Evolutionary conservation across 2,329 filamentous ascomycete species (phyloP), one percentile per base, ranked within the genome.

Genomic region (Xylariaceae sp.): DNA sequence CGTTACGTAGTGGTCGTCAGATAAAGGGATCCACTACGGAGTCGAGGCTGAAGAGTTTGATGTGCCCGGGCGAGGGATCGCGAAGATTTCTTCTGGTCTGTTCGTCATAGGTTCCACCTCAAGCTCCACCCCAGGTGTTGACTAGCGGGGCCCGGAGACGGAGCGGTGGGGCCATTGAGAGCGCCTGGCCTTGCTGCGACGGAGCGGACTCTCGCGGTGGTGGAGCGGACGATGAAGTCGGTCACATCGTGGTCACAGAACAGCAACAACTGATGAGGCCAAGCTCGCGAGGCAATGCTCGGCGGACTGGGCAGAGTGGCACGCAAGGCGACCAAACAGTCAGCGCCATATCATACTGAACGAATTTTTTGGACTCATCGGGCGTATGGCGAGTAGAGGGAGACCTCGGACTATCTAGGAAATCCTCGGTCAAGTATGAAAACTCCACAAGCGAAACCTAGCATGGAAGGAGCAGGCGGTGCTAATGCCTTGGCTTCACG

Each of bases 41-140:
- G 13, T 32, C 12, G 30, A 32, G 30, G 30, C 30, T 32, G 30
- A 32, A 32, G 15, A 32, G 30, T 32, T 17, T 32, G 30, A 32
- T 13, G 15, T 32, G 30, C 6, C 7, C 6, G 13, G 12, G 30
- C 30, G 13, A 32, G 30, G 13, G 16, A 26, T 26, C 8, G 30
- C 13, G 30, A 32, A n/a, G 30, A 32, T 4, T 32, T 32, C 30
- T 32, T 17, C 6, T 32, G 13, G 30, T 13, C 18, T 12, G 9
- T 4, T 35, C 33, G 33, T 35, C 33, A 35, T 35, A 32, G 33
- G 33, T 18, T 19, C 33, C 33, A 35, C 33, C 33, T 4, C 12
- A 11, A 7, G 33, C 9, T 35, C 33, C 33, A 35, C 33, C 15
- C 33, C 15, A 35, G 33, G 8, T 7, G 8, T 17, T 9, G 33